Conservation (phyloP, 371 early-diverging fungal species). For the Mucor piriformis region DNA sequence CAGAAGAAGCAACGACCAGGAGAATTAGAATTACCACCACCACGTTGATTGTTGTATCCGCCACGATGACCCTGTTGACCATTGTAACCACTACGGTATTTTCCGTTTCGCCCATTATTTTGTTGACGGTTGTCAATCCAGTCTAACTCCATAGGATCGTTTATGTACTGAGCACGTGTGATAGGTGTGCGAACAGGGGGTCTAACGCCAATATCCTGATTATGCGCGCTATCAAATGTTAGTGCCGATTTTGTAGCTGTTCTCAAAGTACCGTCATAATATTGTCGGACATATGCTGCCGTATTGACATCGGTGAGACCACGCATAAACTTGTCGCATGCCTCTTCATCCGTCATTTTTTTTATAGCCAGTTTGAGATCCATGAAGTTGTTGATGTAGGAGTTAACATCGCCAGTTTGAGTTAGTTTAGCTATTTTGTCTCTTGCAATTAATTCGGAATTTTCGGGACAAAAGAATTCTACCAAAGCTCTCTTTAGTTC, state of each 20-base stretch:
- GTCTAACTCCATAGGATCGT: neutral
- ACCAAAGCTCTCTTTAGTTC: neutral
- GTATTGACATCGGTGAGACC: neutral
- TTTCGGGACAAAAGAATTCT: slow-evolving; percentile 7
- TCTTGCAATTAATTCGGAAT: slow-evolving; percentile 3
- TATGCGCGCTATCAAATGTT: slow-evolving; percentile 5
- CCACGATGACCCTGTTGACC: neutral
- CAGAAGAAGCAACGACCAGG: neutral
- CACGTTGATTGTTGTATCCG: neutral
- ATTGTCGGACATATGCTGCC: slow-evolving; percentile 33
- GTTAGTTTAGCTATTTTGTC: slow-evolving; percentile 2
- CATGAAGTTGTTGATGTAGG: slow-evolving; percentile 11
- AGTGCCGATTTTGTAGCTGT: neutral
- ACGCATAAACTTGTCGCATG: slow-evolving; percentile 12
- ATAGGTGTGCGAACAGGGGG: neutral
- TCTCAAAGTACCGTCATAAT: slow-evolving; percentile 65
- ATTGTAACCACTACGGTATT: neutral
- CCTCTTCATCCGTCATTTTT: slow-evolving; percentile 11
- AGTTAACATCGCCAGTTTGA: slow-evolving; percentile 7
- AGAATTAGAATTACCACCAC: neutral
- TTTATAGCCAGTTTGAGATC: neutral
- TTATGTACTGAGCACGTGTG: neutral
- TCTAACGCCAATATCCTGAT: neutral
- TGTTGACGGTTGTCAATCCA: neutral
- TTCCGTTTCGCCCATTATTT: neutral